Evolutionary conservation across 2,329 filamentous ascomycete genomes (phyloP), one percentile per base, ranked within the genome.

Genomic region (Ceratocystis smalleyi): DNA sequence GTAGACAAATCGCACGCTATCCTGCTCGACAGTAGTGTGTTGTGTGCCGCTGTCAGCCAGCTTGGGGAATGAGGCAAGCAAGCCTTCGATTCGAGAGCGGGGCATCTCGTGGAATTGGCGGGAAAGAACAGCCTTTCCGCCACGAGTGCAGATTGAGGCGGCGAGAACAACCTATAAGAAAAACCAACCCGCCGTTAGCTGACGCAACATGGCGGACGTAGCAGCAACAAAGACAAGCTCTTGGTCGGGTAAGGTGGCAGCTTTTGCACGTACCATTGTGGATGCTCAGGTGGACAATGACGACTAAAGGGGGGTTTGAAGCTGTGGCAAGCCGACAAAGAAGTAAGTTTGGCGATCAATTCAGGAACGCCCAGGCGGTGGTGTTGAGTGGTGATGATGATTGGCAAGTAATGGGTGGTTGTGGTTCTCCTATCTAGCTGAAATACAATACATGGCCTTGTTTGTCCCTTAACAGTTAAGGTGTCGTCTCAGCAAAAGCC

Each of bases 1-100:
- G 80, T 99, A 99, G 66, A 99, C 94, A 74, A 96, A 99, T 78
- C 94, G 92, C 72, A 99, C 94, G 79, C 96, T 97, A 79, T 99
- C 95, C 77, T 97, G 91, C 77, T 99, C 94, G 71, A 97, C 91
- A 5, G 89, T 99, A 32, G 94, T 99, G 76, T 99, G 94, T 77
- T 99, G 94, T 62, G 91, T 96, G 67, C 91, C 89, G 68, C 89
- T 91, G 75, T 96, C 91, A 72, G 94, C 91, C 66, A 97, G 88
- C 78, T 99, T 99, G 64, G 94, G 95, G 74, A 99, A 96, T 8
- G 92, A 95, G 69, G 95, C 94, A 65, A 99, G 87, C 65, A 99
- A 85, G 65, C 89, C 94, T 80, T 99, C 95, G 73, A 99, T 91
- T 73, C 95, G 85, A 61, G 95, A 96, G 74, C 94, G 85, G 75